Percentiles rank a stretch among this genome's conserved stretches.
These are phyloP conservation scores for Pseudogymnoascus sp. DNA, from an alignment of 2,329 filamentous ascomycete genomes.

Conservation along the genomic window DNA sequence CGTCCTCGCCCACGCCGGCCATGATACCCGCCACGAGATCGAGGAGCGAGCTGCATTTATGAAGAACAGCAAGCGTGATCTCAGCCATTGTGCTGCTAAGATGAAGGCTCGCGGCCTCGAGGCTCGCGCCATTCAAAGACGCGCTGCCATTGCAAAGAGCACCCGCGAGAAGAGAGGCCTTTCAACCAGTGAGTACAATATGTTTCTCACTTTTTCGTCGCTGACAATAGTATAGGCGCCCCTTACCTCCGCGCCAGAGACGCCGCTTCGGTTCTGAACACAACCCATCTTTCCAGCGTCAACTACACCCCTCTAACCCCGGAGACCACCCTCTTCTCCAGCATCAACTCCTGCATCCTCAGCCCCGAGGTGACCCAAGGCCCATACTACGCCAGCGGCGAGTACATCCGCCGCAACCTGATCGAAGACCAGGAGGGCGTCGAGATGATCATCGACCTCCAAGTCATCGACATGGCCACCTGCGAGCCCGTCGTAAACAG, in stretches of 20 bases:
- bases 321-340: constrained; percentile 34
- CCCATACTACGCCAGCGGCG: constrained; percentile 49
- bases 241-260: constrained; percentile 16
- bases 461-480: constrained; percentile 48
- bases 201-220: too few relatives aligned
- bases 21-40: constrained; percentile 31
- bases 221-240: not conserved
- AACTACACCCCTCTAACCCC: constrained; percentile 32
- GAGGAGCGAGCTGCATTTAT: constrained; percentile 32
- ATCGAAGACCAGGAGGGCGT: constrained; percentile 43
- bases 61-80: constrained; percentile 28
- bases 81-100: constrained; percentile 34
- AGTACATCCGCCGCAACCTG: constrained; percentile 43
- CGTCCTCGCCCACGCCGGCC: constrained; percentile 33
- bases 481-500: constrained; percentile 43
- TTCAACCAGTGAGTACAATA: constrained; percentile 11
- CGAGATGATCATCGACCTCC: constrained; percentile 43
- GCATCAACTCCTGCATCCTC: constrained; percentile 41
- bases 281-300: constrained; percentile 16
- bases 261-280: constrained; percentile 14
- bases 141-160: constrained; percentile 28
- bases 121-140: constrained; percentile 29
- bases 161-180: constrained; percentile 30
- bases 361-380: constrained; percentile 47
- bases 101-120: constrained; percentile 34